Conservation (phyloP, 1,284 basidiomycete species). For the Papiliotrema nemorosa region DNA sequence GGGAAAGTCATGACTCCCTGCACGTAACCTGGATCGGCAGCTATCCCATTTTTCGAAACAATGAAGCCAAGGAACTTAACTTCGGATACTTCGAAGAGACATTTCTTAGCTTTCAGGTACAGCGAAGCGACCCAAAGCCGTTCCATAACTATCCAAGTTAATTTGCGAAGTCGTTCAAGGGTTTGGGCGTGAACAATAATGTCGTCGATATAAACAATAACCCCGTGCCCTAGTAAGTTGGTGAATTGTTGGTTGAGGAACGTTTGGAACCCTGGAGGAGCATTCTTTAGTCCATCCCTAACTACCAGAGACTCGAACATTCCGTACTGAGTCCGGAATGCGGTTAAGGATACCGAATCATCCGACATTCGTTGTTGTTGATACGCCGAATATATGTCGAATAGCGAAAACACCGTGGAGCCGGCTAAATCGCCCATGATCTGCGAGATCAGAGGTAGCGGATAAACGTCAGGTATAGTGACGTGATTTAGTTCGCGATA, state of each 20-base stretch:
- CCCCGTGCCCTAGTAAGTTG: slow-evolving; percentile 10
- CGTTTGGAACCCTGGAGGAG: slow-evolving; percentile 13
- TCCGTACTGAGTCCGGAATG: slow-evolving; percentile 18
- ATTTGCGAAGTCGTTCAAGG: slow-evolving; percentile 40
- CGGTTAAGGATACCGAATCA: slow-evolving; percentile 13
- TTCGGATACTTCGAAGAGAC: slow-evolving; percentile 34
- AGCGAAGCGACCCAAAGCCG: slow-evolving; percentile 24
- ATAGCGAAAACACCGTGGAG: slow-evolving; percentile 11
- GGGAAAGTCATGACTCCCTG: slow-evolving; percentile 49
- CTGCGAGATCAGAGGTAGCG: slow-evolving; percentile 13
- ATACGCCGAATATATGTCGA: slow-evolving; percentile 17
- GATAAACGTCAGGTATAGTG: slow-evolving; percentile 15
- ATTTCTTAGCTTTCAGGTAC: slow-evolving; percentile 50
- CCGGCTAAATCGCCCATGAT: slow-evolving; percentile 2
- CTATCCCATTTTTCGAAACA: slow-evolving; percentile 38
- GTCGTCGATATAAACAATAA: slow-evolving; percentile 45
- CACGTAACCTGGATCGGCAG: slow-evolving; percentile 39
- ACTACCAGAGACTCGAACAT: slow-evolving; percentile 19
- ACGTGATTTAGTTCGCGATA: slow-evolving; percentile 13
- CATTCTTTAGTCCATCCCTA: slow-evolving; percentile 17
- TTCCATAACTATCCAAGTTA: background rate
- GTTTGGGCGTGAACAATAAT: slow-evolving; percentile 51
- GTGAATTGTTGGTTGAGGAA: slow-evolving; percentile 22
- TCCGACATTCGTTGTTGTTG: slow-evolving; percentile 13
- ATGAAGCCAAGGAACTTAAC: slow-evolving; percentile 52